Percentiles rank a stretch among this genome's conserved stretches.
These are phyloP conservation scores for Cyberlindnera mrakii DNA, from an alignment of 805 yeast genomes.

Conservation along the genomic window DNA sequence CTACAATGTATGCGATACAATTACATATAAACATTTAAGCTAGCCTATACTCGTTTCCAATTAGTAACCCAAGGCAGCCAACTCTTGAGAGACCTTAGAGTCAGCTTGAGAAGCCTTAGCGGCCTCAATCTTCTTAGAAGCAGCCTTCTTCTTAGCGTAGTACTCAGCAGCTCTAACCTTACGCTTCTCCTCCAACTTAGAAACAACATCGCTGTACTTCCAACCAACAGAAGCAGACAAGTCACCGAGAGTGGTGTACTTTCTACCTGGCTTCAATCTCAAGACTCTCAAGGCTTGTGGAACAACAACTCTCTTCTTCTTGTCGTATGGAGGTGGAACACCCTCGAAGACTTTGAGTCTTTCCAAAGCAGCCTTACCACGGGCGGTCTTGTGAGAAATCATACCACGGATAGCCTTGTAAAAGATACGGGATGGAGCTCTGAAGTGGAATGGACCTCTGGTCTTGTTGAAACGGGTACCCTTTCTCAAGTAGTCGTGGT, in stretches of 20 bases:
- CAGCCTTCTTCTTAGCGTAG: constrained; percentile 98
- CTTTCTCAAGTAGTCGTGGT: constrained; percentile 99
- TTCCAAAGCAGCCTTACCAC: constrained; percentile 99
- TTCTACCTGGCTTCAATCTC: constrained; percentile 99
- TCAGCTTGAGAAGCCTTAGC: constrained; percentile 86
- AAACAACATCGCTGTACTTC: constrained; percentile 98
- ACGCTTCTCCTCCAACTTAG: constrained; percentile 98
- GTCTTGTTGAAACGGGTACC: constrained; percentile 98
- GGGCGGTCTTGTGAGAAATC: constrained; percentile 99
- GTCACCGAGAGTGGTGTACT: constrained; percentile 97
- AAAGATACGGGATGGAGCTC: constrained; percentile 99
- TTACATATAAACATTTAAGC: constrained; percentile 4
- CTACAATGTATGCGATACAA: constrained; percentile 2
- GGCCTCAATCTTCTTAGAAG: constrained; percentile 82
- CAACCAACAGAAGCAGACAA: constrained; percentile 97
- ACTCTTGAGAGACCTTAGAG: constrained; percentile 86
- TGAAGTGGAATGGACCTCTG: constrained; percentile 99
- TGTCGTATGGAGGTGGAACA: constrained; percentile 99
- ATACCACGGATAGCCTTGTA: constrained; percentile 99
- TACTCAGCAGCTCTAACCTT: constrained; percentile 98
- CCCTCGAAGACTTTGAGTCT: constrained; percentile 99
- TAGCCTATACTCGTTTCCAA: constrained; percentile 10
- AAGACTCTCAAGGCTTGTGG: constrained; percentile 99
- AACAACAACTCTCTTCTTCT: constrained; percentile 99
- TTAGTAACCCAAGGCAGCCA: constrained; percentile 98